Percentiles rank a stretch among this genome's conserved stretches.
Conservation (phyloP, 345 rosid species). For the Cardamine resedifolia region DNA sequence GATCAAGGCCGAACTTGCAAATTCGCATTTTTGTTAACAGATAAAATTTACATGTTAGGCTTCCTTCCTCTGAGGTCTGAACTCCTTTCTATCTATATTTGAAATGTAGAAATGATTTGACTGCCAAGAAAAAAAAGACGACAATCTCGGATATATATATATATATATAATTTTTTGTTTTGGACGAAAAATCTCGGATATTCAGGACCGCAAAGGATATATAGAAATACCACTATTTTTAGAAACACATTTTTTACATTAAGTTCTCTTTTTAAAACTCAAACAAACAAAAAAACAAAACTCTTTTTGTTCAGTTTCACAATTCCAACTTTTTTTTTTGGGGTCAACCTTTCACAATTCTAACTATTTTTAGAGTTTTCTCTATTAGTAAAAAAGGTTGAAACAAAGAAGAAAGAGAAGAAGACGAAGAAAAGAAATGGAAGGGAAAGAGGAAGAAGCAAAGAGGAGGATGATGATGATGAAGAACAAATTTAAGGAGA, state of each 20-base stretch:
- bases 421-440: constrained; percentile 21
- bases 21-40: not conserved
- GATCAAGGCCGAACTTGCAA: too few relatives aligned
- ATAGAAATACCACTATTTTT: constrained; percentile 15
- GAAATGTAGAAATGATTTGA: not conserved
- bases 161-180: too few relatives aligned
- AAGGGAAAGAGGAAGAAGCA: constrained; percentile 30
- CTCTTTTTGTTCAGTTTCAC: not conserved
- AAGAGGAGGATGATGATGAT: constrained; percentile 24
- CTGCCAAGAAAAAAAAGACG: constrained; percentile 14
- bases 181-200: too few relatives aligned
- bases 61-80: not conserved
- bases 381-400: constrained; percentile 27
- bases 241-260: not conserved
- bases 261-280: not conserved
- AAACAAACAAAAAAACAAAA: not conserved
- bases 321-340: not conserved
- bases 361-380: constrained; percentile 25
- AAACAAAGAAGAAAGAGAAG: constrained; percentile 1
- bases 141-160: too few relatives aligned
- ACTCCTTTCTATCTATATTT: not conserved
- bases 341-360: constrained; percentile 2
- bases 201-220: not conserved
- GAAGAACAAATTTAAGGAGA: constrained; percentile 31
- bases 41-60: not conserved